These are phyloP conservation scores for Umbilicus rupestris DNA, from an alignment of 164 flowering plant genomes.

Conservation along the genomic window DNA sequence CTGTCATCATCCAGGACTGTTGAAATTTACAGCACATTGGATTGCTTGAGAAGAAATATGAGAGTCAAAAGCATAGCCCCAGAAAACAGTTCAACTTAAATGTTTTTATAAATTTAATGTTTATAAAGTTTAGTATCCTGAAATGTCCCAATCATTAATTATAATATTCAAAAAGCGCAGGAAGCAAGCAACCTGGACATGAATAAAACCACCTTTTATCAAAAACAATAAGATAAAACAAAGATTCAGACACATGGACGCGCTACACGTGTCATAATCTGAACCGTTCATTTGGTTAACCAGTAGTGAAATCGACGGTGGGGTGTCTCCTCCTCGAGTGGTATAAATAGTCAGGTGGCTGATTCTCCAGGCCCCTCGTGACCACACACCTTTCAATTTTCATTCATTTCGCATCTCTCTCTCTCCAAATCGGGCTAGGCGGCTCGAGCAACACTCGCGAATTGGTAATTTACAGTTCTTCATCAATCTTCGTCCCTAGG, in stretches of 20 bases:
- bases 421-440: background rate
- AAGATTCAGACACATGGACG: background rate
- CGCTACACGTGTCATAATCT: background rate
- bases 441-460: background rate
- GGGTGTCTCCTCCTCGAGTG: background rate
- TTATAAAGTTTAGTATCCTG: too few relatives aligned
- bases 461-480: background rate
- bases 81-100: too few relatives aligned
- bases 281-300: background rate
- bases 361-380: background rate
- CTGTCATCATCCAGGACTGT: conserved; percentile 26
- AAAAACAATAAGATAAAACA: background rate
- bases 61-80: conserved; percentile 12
- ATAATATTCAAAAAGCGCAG: too few relatives aligned
- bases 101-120: too few relatives aligned
- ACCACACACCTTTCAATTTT: background rate
- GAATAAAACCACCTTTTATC: too few relatives aligned
- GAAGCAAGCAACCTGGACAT: too few relatives aligned
- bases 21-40: conserved; percentile 28
- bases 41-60: conserved; percentile 29
- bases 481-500: too few relatives aligned
- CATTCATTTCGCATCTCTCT: background rate
- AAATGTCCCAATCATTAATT: too few relatives aligned
- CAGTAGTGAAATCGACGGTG: background rate
- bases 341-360: background rate